phyloP scores from a whole-genome alignment of 2,329 filamentous ascomycete genomes.

The Paecilomyces fulvus region DNA sequence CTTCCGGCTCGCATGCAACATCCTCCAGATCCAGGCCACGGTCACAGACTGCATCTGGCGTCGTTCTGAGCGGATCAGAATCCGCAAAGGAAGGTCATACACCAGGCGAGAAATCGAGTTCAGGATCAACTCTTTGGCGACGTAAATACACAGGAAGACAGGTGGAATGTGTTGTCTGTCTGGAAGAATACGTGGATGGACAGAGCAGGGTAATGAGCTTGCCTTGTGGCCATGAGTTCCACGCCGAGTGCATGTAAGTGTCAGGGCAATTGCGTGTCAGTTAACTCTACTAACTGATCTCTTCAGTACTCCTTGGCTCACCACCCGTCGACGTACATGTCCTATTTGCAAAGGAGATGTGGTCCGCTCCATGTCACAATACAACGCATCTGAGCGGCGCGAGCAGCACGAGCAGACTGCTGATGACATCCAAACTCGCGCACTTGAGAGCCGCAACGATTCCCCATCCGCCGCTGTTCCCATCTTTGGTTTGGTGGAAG shows the following conservation, averaged over 20 bases:
- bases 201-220: slow-evolving; percentile 94
- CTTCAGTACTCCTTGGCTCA: slow-evolving; percentile 84
- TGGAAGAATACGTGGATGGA: slow-evolving; percentile 93
- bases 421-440: slow-evolving; percentile 38
- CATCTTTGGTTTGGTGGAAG: slow-evolving; percentile 28
- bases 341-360: slow-evolving; percentile 98
- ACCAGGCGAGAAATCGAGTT: slow-evolving; percentile 39
- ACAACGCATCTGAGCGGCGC: slow-evolving; percentile 12
- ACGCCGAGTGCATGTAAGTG: slow-evolving; percentile 95
- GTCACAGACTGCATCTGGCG: slow-evolving; percentile 29
- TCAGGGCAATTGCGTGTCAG: background rate
- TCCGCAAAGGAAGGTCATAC: slow-evolving; percentile 15
- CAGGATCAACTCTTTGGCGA: slow-evolving; percentile 35
- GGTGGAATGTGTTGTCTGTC: slow-evolving; percentile 88
- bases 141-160: slow-evolving; percentile 56
- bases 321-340: slow-evolving; percentile 89
- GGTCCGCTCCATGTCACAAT: slow-evolving; percentile 54
- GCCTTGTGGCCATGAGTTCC: slow-evolving; percentile 95
- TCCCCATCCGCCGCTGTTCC: slow-evolving; percentile 44
- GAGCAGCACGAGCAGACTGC: slow-evolving; percentile 32
- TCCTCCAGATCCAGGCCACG: slow-evolving; percentile 25
- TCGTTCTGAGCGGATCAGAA: slow-evolving; percentile 14
- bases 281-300: slow-evolving; percentile 11
- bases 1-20: slow-evolving; percentile 21
- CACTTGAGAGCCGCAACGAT: slow-evolving; percentile 37